A percentile compares a stretch with the other conserved stretches of the same genome.
Conservation (phyloP, 176 grass and related monocot species). For the Pontederia paniculata region DNA sequence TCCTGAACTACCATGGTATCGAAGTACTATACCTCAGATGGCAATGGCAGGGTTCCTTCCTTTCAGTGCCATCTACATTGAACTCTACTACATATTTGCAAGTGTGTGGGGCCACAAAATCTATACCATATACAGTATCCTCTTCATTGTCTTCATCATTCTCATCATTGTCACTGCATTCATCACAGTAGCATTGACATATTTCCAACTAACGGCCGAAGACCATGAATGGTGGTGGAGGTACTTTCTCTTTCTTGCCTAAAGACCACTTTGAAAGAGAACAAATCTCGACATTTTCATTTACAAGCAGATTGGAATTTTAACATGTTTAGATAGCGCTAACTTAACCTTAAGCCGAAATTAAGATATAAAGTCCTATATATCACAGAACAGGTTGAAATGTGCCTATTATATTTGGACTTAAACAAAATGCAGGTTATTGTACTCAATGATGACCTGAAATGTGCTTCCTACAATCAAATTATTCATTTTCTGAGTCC, state of each 20-base stretch:
- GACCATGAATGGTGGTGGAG: constrained; percentile 14
- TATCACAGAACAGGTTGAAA: too few relatives aligned
- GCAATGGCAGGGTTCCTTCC: constrained; percentile 14
- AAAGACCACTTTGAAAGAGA: not conserved
- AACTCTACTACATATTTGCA: constrained; percentile 13
- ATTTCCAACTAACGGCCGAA: not conserved
- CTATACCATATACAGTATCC: constrained; percentile 10
- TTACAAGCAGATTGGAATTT: too few relatives aligned
- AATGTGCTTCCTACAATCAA: too few relatives aligned
- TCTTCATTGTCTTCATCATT: constrained; percentile 14
- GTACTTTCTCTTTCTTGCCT: not conserved
- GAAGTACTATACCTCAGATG: constrained; percentile 11
- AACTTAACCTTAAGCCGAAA: too few relatives aligned
- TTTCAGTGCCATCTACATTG: constrained; percentile 4
- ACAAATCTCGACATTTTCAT: too few relatives aligned
- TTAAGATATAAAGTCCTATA: too few relatives aligned
- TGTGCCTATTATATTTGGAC: too few relatives aligned
- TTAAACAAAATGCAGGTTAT: too few relatives aligned
- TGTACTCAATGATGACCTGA: too few relatives aligned
- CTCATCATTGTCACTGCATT: constrained; percentile 13
- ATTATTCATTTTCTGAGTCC: too few relatives aligned
- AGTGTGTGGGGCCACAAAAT: constrained; percentile 12
- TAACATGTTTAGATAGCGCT: too few relatives aligned
- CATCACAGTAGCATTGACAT: constrained; percentile 13
- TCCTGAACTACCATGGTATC: constrained; percentile 12